phyloP scores from a whole-genome alignment of 257 asterid genomes.

The Salvia splendens region DNA sequence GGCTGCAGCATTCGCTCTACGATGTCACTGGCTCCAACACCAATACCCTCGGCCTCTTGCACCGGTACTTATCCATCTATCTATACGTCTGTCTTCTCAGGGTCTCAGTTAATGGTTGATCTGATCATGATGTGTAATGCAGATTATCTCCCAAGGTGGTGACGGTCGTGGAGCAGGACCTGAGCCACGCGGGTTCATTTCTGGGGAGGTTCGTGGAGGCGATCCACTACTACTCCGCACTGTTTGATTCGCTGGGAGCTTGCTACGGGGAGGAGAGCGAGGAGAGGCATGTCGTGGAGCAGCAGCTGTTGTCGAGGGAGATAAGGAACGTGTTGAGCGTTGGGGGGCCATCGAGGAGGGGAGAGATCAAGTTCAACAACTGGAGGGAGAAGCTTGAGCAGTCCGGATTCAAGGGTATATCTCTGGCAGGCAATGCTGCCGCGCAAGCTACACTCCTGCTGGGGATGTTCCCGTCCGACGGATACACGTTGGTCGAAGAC shows the following conservation, averaged over 20 bases:
- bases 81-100: too few species aligned
- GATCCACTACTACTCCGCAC: constrained; percentile 91
- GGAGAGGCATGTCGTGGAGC: constrained; percentile 92
- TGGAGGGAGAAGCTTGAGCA: constrained; percentile 95
- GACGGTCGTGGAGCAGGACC: constrained; percentile 93
- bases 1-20: constrained; percentile 95
- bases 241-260: constrained; percentile 95
- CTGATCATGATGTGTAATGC: not conserved
- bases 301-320: constrained; percentile 85
- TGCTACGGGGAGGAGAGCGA: constrained; percentile 96
- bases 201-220: constrained; percentile 95
- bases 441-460: constrained; percentile 92
- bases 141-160: constrained; percentile 93
- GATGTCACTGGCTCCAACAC: constrained; percentile 92
- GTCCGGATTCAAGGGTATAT: constrained; percentile 77
- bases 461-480: constrained; percentile 93
- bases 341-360: constrained; percentile 80
- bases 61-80: constrained; percentile 48
- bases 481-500: constrained; percentile 93
- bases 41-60: constrained; percentile 78
- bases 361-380: constrained; percentile 72
- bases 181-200: constrained; percentile 94
- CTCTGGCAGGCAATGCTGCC: constrained; percentile 89
- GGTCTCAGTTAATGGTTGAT: too few species aligned
- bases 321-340: constrained; percentile 75